Conservation (phyloP, 345 rosid species). For the Odontarrhena argentea region DNA sequence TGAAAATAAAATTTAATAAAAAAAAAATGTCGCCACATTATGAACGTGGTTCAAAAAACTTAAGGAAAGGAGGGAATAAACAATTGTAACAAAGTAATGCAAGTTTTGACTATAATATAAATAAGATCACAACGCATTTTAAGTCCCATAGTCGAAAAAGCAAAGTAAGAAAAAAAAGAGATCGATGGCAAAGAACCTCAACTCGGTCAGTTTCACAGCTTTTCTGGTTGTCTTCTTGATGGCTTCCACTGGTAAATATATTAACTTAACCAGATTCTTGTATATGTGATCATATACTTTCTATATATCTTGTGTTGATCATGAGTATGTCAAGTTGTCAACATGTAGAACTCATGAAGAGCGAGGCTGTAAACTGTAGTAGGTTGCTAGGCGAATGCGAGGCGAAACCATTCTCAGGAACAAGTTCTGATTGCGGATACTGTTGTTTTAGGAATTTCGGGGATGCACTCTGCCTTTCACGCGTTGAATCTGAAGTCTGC, state of each 20-base stretch:
- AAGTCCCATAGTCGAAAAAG: no score
- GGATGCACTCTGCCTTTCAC: neutral
- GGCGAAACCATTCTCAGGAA: no score
- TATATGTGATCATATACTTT: neutral
- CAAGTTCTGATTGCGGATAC: no score
- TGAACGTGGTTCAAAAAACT: no score
- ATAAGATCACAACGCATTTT: no score
- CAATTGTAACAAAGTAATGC: no score
- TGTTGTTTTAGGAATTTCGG: neutral
- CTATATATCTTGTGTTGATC: neutral
- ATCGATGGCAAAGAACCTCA: slow-evolving; percentile 28
- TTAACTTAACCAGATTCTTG: no score
- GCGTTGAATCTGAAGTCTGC: slow-evolving; percentile 9
- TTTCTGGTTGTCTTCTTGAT: neutral
- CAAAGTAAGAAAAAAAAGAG: neutral
- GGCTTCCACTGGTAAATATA: slow-evolving; percentile 3
- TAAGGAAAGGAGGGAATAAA: no score
- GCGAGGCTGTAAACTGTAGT: neutral
- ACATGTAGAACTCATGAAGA: slow-evolving; percentile 3
- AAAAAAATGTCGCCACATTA: no score
- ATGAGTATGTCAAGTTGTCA: slow-evolving; percentile 3
- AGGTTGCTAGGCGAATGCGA: no score
- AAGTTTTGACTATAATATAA: no score
- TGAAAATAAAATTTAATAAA: no score
- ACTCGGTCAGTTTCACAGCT: slow-evolving; percentile 7